A percentile compares a stretch with the other conserved stretches of the same genome.
Evolutionary conservation across 1,284 basidiomycete species (phyloP).

Genomic region (Puccinia brachypodii): DNA sequence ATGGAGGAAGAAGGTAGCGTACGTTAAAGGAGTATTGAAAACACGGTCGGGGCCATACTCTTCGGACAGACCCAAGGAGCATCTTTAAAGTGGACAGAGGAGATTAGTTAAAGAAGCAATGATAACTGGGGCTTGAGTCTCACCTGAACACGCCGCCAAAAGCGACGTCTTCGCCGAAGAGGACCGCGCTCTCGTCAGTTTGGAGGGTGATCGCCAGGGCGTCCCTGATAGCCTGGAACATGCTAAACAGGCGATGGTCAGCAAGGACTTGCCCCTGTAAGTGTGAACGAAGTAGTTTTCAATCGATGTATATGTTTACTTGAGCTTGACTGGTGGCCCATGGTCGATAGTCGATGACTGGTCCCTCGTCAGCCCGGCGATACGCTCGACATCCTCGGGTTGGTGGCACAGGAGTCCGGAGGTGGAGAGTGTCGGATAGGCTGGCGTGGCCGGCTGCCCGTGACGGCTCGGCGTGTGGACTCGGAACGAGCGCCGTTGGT

Average conservation of each 20-base stretch:
- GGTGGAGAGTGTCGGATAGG: slow-evolving; percentile 39
- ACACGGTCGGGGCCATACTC: slow-evolving; percentile 89
- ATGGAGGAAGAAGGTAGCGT: not conserved
- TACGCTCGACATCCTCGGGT: slow-evolving; percentile 18
- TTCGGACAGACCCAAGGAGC: slow-evolving; percentile 75
- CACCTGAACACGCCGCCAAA: slow-evolving; percentile 47
- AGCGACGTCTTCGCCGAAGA: slow-evolving; percentile 91
- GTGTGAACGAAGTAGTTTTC: no score
- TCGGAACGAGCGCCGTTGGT: not conserved
- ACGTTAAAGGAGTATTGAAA: slow-evolving; percentile 80
- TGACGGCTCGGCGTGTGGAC: not conserved
- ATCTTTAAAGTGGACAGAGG: slow-evolving; percentile 76
- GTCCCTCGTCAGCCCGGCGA: slow-evolving; percentile 5
- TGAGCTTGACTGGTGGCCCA: not conserved
- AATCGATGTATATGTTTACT: slow-evolving; percentile 2
- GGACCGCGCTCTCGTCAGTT: slow-evolving; percentile 74
- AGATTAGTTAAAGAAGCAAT: slow-evolving; percentile 59
- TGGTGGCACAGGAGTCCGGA: slow-evolving; percentile 37
- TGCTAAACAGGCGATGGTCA: slow-evolving; percentile 26
- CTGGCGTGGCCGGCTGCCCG: not conserved
- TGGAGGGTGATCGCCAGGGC: slow-evolving; percentile 46
- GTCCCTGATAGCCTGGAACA: slow-evolving; percentile 48
- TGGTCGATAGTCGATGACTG: not conserved
- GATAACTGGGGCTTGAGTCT: no score
- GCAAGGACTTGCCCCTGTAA: no score